These are phyloP conservation scores for Cyberlindnera lachancei DNA, from an alignment of 805 yeast genomes.

Conservation along the genomic window DNA sequence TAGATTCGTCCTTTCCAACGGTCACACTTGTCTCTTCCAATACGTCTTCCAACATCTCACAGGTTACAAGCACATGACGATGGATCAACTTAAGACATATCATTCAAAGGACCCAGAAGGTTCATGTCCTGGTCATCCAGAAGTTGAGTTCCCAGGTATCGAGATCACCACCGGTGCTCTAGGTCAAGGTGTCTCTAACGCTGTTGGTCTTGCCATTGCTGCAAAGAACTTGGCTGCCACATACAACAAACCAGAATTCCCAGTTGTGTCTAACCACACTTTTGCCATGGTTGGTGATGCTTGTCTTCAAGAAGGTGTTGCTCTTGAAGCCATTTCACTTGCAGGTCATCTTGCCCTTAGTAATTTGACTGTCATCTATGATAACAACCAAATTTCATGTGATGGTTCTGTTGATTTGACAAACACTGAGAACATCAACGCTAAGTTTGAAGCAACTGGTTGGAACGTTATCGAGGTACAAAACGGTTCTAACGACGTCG, in stretches of 20 bases:
- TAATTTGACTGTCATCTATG: conserved; percentile 91
- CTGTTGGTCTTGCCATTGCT: conserved; percentile 94
- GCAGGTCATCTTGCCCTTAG: conserved; percentile 94
- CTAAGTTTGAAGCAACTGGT: conserved; percentile 83
- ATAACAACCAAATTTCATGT: conserved; percentile 92
- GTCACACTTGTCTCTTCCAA: conserved; percentile 90
- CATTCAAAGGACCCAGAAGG: conserved; percentile 82
- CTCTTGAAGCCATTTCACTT: conserved; percentile 85
- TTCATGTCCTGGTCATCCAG: conserved; percentile 96
- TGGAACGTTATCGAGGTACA: conserved; percentile 78
- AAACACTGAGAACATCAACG: conserved; percentile 85
- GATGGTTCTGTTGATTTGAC: conserved; percentile 87
- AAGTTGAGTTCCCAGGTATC: conserved; percentile 81
- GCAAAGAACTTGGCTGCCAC: conserved; percentile 86
- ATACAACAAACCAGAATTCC: conserved; percentile 80
- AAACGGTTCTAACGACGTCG: conserved; percentile 74
- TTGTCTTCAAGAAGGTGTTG: conserved; percentile 95
- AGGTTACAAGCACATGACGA: conserved; percentile 63
- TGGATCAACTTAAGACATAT: conserved; percentile 72
- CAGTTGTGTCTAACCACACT: conserved; percentile 66
- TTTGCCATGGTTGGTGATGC: conserved; percentile 91
- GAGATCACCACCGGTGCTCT: conserved; percentile 98
- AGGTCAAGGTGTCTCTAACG: conserved; percentile 95
- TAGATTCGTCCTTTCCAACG: conserved; percentile 89
- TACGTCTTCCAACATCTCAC: conserved; percentile 78